Conservation (phyloP, 75 land plant genomes). For the Pinus albicaulis region DNA sequence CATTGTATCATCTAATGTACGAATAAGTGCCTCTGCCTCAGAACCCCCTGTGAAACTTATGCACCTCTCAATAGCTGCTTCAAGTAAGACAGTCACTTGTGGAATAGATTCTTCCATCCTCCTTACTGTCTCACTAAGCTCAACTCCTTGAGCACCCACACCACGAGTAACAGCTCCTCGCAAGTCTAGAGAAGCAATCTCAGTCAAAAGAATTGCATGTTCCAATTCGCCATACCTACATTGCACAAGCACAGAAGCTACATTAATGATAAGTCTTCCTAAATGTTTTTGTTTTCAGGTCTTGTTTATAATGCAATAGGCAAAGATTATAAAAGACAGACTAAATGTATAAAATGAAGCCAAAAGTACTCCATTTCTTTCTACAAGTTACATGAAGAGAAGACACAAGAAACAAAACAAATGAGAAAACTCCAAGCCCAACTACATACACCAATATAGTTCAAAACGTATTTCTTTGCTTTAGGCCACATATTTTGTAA, state of each 20-base stretch:
- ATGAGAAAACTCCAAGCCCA: no score
- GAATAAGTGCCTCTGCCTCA: conserved; percentile 89
- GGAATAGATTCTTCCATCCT: conserved; percentile 99
- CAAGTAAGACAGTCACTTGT: conserved; percentile 76
- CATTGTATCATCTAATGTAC: conserved; percentile 87
- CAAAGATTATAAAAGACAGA: no score
- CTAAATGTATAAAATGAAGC: no score
- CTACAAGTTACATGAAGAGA: no score
- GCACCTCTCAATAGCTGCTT: conserved; percentile 96
- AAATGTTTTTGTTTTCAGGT: background rate
- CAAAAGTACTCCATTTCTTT: no score
- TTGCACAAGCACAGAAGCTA: background rate
- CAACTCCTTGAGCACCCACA: conserved; percentile 95
- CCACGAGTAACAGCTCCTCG: conserved; percentile 88
- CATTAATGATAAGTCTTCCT: conserved; percentile 1
- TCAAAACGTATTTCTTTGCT: no score
- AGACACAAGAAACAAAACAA: no score
- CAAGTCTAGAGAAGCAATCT: conserved; percentile 72
- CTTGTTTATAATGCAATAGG: background rate
- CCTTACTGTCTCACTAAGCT: conserved; percentile 96
- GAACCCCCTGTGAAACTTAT: conserved; percentile 97
- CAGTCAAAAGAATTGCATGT: conserved; percentile 67
- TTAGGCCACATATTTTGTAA: no score
- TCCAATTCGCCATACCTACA: conserved; percentile 96
- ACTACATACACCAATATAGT: no score